Percentiles rank a stretch among this genome's conserved stretches.
Evolutionary conservation across 2,329 filamentous ascomycete species (phyloP).

Genomic region (Penicillium hordei): DNA sequence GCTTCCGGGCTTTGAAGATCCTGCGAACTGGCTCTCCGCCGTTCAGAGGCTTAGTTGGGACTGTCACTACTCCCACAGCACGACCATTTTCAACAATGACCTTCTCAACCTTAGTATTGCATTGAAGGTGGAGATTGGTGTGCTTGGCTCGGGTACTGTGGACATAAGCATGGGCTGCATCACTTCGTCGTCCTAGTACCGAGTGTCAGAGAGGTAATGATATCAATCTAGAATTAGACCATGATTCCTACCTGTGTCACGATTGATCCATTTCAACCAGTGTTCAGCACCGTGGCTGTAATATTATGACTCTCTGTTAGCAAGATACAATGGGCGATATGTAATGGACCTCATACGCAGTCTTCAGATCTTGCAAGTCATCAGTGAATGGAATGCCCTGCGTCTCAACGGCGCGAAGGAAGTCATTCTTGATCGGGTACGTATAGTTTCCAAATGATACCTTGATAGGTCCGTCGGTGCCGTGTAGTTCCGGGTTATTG

Average conservation of each 20-base stretch:
- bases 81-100: slow-evolving; percentile 70
- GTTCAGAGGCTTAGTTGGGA: slow-evolving; percentile 68
- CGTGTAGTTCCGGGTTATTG: slow-evolving; percentile 65
- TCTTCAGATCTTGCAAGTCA: slow-evolving; percentile 68
- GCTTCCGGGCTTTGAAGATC: slow-evolving; percentile 68
- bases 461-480: slow-evolving; percentile 78
- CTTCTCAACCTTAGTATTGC: slow-evolving; percentile 77
- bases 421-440: slow-evolving; percentile 80
- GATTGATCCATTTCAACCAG: slow-evolving; percentile 85
- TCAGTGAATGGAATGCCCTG: slow-evolving; percentile 74
- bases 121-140: slow-evolving; percentile 68
- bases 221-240: too few relatives aligned
- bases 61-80: slow-evolving; percentile 69
- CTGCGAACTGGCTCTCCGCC: slow-evolving; percentile 54
- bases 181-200: slow-evolving; percentile 68
- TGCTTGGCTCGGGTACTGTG: slow-evolving; percentile 71
- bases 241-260: slow-evolving; percentile 47
- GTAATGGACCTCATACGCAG: slow-evolving; percentile 29
- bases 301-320: neutral
- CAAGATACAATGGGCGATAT: neutral
- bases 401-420: slow-evolving; percentile 69
- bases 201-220: slow-evolving; percentile 12
- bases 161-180: slow-evolving; percentile 75
- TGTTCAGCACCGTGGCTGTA: slow-evolving; percentile 68
- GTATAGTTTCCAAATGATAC: slow-evolving; percentile 79